phyloP scores from a whole-genome alignment of 139 green algal genomes.

The Zygnema circumcarinatum region DNA sequence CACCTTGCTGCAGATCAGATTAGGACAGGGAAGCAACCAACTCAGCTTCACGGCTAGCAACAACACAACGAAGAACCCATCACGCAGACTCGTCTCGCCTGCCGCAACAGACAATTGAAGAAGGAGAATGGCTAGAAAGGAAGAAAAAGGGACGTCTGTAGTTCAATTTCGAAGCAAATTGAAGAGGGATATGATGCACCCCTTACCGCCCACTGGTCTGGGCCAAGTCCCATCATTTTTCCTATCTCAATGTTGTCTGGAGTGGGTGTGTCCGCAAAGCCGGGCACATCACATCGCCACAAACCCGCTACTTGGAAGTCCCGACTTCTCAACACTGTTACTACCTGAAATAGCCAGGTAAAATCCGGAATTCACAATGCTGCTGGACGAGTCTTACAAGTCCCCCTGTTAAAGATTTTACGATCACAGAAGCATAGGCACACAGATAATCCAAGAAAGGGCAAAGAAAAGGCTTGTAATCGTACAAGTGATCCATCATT shows the following conservation, averaged over 20 bases:
- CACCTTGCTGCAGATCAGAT: no score
- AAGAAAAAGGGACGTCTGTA: neutral
- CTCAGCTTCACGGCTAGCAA: no score
- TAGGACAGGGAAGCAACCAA: no score
- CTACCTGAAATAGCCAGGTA: neutral
- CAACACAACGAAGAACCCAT: no score
- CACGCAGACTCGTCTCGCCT: no score
- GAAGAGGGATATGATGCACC: neutral
- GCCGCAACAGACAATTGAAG: no score
- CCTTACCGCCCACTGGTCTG: neutral
- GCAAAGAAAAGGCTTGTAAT: no score
- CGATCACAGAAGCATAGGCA: no score
- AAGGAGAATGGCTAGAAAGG: neutral
- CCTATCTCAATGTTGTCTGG: neutral
- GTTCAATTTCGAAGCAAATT: neutral
- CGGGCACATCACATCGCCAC: conserved; percentile 4
- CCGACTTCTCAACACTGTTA: neutral
- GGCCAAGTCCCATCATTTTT: conserved; percentile 4
- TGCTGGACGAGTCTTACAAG: no score
- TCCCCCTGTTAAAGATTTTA: no score
- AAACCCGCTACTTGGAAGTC: neutral
- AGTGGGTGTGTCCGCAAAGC: neutral
- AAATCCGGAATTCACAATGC: neutral
- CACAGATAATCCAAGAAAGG: no score
- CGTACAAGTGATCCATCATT: no score